phyloP scores from a whole-genome alignment of 176 grass and related monocot genomes.

The Phoenix dactylifera region DNA sequence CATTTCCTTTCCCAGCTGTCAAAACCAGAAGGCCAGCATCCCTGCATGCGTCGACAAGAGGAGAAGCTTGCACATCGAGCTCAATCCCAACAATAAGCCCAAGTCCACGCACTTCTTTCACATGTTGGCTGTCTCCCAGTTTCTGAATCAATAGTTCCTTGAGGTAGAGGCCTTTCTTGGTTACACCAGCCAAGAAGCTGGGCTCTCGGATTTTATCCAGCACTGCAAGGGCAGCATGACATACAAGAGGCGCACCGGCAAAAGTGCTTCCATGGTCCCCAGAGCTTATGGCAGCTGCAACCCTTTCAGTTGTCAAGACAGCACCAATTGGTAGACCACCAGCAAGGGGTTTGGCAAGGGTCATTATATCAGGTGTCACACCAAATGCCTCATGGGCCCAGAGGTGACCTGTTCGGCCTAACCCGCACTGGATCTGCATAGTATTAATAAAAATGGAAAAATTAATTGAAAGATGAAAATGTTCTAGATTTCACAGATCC shows the following conservation, averaged over 20 bases:
- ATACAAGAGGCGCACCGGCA: constrained; percentile 50
- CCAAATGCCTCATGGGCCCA: constrained; percentile 66
- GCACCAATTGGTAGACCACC: constrained; percentile 67
- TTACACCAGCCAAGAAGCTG: constrained; percentile 51
- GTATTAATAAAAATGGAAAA: neutral
- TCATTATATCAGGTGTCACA: constrained; percentile 75
- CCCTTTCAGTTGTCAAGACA: constrained; percentile 56
- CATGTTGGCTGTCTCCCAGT: constrained; percentile 42
- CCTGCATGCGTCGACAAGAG: constrained; percentile 49
- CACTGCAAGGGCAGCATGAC: constrained; percentile 46
- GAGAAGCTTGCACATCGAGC: constrained; percentile 48
- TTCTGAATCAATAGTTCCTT: constrained; percentile 55
- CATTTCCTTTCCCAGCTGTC: constrained; percentile 88
- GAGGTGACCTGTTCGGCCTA: constrained; percentile 74
- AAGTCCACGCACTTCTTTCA: constrained; percentile 57
- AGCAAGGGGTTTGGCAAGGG: constrained; percentile 72
- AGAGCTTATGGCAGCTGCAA: constrained; percentile 47
- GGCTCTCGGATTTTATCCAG: constrained; percentile 64
- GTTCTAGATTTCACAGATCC: too few species aligned
- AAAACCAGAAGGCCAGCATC: constrained; percentile 64
- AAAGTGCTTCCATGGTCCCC: constrained; percentile 89
- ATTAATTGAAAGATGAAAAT: neutral
- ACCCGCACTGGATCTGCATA: constrained; percentile 70
- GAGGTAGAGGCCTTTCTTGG: constrained; percentile 56
- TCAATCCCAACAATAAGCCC: constrained; percentile 78